Evolutionary conservation across 1,284 basidiomycete genomes (phyloP), one percentile per base, ranked within the genome.

Genomic region (Puccinia horiana): DNA sequence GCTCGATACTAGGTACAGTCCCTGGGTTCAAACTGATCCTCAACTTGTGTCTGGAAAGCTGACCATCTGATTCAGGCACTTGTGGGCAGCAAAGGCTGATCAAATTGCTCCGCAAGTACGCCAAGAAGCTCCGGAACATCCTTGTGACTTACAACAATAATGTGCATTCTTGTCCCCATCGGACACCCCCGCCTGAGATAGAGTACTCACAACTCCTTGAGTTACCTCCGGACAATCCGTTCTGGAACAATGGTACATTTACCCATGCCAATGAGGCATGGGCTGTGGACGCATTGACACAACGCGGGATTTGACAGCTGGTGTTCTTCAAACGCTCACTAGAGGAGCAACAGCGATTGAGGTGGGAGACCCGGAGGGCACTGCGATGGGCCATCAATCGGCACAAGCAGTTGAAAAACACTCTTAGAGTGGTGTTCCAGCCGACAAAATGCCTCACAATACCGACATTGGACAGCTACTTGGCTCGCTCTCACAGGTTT

Each of bases 231-330:
- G 67, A 42, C 35, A 26, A 73, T 26, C 70, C 70, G 3, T 73
- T 49, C 44, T 73, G 70, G 70, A 73, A 52, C 29, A 26, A 73
- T 47, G 63, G 63, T 8, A 23, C 35, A 11, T 67, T 37, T 14
- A 67, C 63, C n/a, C n/a, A 67, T 67, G 67, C 67, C 32, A 44
- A 35, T 35, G 42, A 72, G 23, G 18, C 69, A 6, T 72, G 69
- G 42, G 69, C 69, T 0, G 49, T 35, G 44, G 69, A 72, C 11
- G 16, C 1, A 11, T 23, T 26, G n/a, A 72, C 69, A 20, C 69
- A 72, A 26, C 40, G 12, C 14, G 69, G 69, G 0, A 72, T 72
- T 26, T n/a, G 42, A n/a, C 6, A 18, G 20, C 40, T 49, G 40
- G 40, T 20, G 5, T 47, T 29, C 42, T 16, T 8, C 1, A 52